Evolutionary conservation across 2,329 filamentous ascomycete genomes (phyloP).

Genomic region (Aureobasidium zeae): DNA sequence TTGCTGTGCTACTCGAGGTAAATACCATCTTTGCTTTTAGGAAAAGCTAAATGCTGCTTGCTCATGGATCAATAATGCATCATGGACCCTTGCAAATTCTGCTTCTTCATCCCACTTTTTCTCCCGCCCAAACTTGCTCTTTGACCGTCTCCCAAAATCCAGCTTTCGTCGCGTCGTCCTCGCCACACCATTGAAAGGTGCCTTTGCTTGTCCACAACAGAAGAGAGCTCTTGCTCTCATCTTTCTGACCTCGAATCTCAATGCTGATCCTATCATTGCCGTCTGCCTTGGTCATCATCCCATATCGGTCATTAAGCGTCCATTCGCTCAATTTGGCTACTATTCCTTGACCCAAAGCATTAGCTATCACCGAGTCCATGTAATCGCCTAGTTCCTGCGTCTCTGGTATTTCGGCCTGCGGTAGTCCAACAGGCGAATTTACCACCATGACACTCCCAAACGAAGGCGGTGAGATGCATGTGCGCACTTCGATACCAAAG

Average conservation of each 20-base stretch:
- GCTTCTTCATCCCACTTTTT: not conserved
- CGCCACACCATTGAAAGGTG: slow-evolving; percentile 2
- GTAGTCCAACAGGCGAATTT: slow-evolving; percentile 1
- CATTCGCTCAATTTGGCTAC: slow-evolving; percentile 15
- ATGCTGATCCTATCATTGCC: slow-evolving; percentile 8
- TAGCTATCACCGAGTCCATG: slow-evolving; percentile 4
- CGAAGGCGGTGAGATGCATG: slow-evolving; percentile 8
- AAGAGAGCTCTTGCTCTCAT: not conserved
- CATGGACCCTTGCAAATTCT: no score
- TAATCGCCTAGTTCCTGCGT: slow-evolving; percentile 7
- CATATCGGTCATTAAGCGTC: slow-evolving; percentile 21
- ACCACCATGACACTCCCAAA: slow-evolving; percentile 14
- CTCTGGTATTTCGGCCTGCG: slow-evolving; percentile 11
- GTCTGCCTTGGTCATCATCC: slow-evolving; percentile 2
- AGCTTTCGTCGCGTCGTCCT: slow-evolving; percentile 8
- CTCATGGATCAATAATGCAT: no score
- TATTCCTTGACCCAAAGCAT: slow-evolving; percentile 1
- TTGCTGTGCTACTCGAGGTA: not conserved
- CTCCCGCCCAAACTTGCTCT: slow-evolving; percentile 2
- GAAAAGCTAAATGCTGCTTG: no score
- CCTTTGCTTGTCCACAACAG: not conserved
- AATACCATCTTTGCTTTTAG: no score
- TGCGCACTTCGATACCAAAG: slow-evolving; percentile 8
- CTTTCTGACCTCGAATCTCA: not conserved
- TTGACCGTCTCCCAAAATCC: slow-evolving; percentile 11